Base-by-base conservation (phyloP, 169 alveolate genomes). In the Cryptosporidium felis region DNA sequence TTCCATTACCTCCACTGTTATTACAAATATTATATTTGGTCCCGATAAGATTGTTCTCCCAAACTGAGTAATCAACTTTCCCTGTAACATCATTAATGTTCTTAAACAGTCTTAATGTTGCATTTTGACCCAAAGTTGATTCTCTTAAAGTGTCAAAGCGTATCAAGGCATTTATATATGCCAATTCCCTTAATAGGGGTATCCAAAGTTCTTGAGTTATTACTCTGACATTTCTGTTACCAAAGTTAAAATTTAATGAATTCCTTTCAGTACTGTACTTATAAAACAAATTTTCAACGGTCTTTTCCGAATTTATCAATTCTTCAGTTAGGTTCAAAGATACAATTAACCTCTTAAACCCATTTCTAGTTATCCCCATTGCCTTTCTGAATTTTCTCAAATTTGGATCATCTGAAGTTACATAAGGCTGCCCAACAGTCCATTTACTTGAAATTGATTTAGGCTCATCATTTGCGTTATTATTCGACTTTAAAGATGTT, bases 111-210 rank as follows among this genome's bases (percentile, higher is more conserved):
- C 67, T 32, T 38, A 74, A 74, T 18, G 56, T 16, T 26, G 85
- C 85, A 74, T 53, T 56, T n/a, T 56, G 60, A 34, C 85, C 85
- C 40, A 74, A 56, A 36, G 85, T 74, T 30, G 65, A 53, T 74
- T 74, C 47, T 26, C 85, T 74, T 36, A 74, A 74, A 10, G 56
- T 32, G 56, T 74, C 85, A 74, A 53, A 74, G 14, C 85, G 60
- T 30, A 74, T 38, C 28, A 74, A 56, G 36, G 85, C 85, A 74
- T 74, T 74, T 26, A 74, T 74, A 74, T 74, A 74, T 8, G 85
- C 85, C 41, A 74, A 74, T 49, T 74, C 85, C 56, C 85, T 74
- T 49, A 74, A 58, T 21, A 74, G 56, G n/a, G 85, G 85, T 53
- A 74, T 53, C 85, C 85, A 74, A 38, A 74, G 40, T 40, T 74